Evolutionary conservation across 1,139 yeast species (phyloP).

Genomic region (Geotrichum reessii): DNA sequence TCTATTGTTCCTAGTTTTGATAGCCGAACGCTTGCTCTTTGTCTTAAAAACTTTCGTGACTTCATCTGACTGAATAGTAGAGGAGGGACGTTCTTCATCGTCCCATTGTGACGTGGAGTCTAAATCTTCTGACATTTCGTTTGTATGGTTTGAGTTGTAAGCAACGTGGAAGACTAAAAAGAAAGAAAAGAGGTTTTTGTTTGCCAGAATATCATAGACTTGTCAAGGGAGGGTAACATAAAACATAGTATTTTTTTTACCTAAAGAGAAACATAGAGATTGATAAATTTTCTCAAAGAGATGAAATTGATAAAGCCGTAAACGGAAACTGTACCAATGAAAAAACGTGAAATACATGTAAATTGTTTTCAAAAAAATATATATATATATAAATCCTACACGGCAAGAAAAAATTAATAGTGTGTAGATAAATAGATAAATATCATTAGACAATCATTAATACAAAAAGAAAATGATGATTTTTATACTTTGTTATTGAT

Average conservation of each 20-base stretch:
- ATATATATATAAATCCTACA: too few relatives aligned
- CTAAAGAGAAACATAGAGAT: background rate
- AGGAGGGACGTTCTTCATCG: background rate
- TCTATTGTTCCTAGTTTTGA: background rate
- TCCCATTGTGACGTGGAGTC: slow-evolving; percentile 10
- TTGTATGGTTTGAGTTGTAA: background rate
- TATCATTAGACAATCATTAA: too few relatives aligned
- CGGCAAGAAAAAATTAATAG: too few relatives aligned
- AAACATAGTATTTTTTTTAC: background rate
- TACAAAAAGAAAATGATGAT: too few relatives aligned
- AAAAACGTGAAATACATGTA: too few relatives aligned
- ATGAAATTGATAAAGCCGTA: background rate
- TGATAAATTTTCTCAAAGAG: background rate
- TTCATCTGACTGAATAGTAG: background rate
- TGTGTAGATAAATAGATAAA: too few relatives aligned
- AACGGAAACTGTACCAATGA: too few relatives aligned
- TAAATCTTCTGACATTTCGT: background rate
- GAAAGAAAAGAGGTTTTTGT: background rate
- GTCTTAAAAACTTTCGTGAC: background rate
- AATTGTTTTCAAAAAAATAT: too few relatives aligned
- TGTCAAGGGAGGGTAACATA: background rate
- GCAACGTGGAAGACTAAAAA: background rate
- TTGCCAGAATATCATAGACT: background rate
- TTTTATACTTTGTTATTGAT: too few relatives aligned
- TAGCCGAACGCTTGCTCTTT: background rate